Percentiles rank a stretch among this genome's conserved stretches.
Conservation (phyloP, 2,329 filamentous ascomycete species). For the Fusarium euwallaceae region DNA sequence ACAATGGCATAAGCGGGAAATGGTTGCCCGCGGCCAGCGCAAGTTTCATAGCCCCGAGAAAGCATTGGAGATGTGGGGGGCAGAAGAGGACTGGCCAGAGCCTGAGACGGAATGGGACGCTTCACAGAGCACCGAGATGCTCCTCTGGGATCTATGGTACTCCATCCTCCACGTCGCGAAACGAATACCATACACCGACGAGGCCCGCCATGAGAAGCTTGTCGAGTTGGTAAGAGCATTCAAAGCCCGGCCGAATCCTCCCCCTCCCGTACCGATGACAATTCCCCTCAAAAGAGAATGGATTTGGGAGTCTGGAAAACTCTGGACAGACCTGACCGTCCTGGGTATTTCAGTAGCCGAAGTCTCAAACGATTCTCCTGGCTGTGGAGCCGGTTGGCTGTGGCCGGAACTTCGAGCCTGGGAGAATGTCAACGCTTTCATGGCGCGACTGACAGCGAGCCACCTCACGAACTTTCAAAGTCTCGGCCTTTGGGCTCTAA, state of each 20-base stretch:
- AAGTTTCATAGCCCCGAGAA: not conserved
- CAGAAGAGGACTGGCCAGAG: not conserved
- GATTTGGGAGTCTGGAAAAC: not conserved
- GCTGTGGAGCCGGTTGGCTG: constrained; percentile 20
- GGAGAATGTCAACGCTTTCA: constrained; percentile 11
- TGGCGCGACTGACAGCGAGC: not conserved
- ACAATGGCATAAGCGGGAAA: not conserved
- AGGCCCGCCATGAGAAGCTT: not conserved
- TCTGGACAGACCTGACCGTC: not conserved
- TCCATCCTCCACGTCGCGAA: constrained; percentile 5
- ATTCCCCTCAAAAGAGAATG: not conserved
- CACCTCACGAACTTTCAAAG: not conserved
- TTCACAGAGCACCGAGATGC: not conserved
- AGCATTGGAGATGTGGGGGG: constrained; percentile 6
- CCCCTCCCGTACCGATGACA: constrained; percentile 9
- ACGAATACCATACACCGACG: not conserved
- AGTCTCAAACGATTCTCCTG: constrained; percentile 4
- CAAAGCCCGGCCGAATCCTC: constrained; percentile 1
- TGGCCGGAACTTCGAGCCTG: constrained; percentile 14
- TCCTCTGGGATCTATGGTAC: constrained; percentile 3
- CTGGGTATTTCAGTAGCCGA: not conserved
- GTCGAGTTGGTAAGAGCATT: not conserved
- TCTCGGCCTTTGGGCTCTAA: not conserved
- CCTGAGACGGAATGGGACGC: not conserved
- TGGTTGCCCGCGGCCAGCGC: not conserved